Base-by-base conservation (phyloP, 768 basidiomycete genomes). In the Lyophyllum shimeji region DNA sequence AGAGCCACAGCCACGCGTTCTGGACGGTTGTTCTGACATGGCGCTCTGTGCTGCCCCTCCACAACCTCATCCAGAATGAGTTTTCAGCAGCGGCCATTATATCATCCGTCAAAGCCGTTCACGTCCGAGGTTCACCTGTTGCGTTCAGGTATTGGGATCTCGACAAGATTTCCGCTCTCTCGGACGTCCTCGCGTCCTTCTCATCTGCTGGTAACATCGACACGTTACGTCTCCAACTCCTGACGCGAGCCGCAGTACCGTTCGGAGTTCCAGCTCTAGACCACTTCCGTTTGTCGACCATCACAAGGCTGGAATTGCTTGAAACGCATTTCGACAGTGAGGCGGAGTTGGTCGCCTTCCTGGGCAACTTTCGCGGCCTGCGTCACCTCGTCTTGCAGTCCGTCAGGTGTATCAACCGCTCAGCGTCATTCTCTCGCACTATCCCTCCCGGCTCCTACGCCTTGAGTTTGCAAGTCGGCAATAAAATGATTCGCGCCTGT, bases 1-100 rank as follows among this genome's bases (percentile, higher is more conserved):
- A 61, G 21, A 58, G 63, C 61, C 62, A 67, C 44, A 34, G 49
- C 17, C 56, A 67, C 34, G 42, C 42, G 23, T 70, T 70, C 48
- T 44, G 53, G 13, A 57, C 51, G 4, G 50, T 67, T 24, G 25
- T 13, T n/a, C 52, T 69, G 8, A 27, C 55, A 49, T 44, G 53
- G 47, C 17, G 20, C 11, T 63, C 68, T 21, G 46, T 67, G 27
- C 23, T 43, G 39, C 45, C 46, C n/a, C 58, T 68, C 37, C 34
- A 45, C 2, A 46, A 46, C 2, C 58, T 70, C 45, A 44, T 66
- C 3, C 52, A 59, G 11, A 54, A 49, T 29, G 40, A 60, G 8
- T 68, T 66, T 47, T 66, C 67, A 18, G 46, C 45, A 18, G 45
- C 47, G 3, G 67, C 55, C 23, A 58, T 68, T 3, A 56, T 68